Conservation (phyloP, 1,284 basidiomycete genomes). For the Sphagnurus paluster region DNA sequence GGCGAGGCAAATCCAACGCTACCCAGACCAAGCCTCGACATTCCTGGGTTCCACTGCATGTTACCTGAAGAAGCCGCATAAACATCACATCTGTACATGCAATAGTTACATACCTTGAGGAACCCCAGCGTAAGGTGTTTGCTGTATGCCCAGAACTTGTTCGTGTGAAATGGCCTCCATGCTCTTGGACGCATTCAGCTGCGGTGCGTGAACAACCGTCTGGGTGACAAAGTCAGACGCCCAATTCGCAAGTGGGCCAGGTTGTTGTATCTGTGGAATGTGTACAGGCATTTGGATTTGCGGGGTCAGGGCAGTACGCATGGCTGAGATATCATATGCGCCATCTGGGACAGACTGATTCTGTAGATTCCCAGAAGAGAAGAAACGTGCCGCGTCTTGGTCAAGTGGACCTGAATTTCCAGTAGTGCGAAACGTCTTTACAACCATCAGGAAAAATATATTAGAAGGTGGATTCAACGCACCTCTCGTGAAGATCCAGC, state of each 20-base stretch:
- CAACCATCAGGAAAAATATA: slow-evolving; percentile 7
- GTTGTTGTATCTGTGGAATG: slow-evolving; percentile 28
- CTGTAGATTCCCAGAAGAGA: slow-evolving; percentile 38
- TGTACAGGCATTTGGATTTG: slow-evolving; percentile 30
- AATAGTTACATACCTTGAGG: slow-evolving; percentile 10
- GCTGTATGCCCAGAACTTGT: slow-evolving; percentile 2
- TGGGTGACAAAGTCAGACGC: slow-evolving; percentile 60
- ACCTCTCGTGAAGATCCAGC: slow-evolving; percentile 63
- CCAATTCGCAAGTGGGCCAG: slow-evolving; percentile 44
- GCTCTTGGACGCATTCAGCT: slow-evolving; percentile 3
- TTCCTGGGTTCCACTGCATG: slow-evolving; percentile 11
- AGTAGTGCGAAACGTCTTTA: slow-evolving; percentile 61
- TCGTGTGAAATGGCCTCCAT: slow-evolving; percentile 2
- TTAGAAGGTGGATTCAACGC: slow-evolving; percentile 17
- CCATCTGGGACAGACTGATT: slow-evolving; percentile 32
- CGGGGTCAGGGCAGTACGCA: slow-evolving; percentile 54
- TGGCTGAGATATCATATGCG: slow-evolving; percentile 57
- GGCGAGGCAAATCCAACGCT: slow-evolving; percentile 8
- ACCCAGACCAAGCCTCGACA: slow-evolving; percentile 7
- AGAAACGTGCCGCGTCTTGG: slow-evolving; percentile 72
- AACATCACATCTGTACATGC: not conserved
- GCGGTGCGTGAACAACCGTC: slow-evolving; percentile 19
- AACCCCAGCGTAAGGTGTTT: not conserved
- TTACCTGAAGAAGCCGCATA: slow-evolving; percentile 1
- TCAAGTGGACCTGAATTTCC: slow-evolving; percentile 43